A percentile compares a stretch with the other conserved stretches of the same genome.
Evolutionary conservation across 495 filamentous ascomycete species (phyloP).

Genomic region (Aspergillus ellipticus): DNA sequence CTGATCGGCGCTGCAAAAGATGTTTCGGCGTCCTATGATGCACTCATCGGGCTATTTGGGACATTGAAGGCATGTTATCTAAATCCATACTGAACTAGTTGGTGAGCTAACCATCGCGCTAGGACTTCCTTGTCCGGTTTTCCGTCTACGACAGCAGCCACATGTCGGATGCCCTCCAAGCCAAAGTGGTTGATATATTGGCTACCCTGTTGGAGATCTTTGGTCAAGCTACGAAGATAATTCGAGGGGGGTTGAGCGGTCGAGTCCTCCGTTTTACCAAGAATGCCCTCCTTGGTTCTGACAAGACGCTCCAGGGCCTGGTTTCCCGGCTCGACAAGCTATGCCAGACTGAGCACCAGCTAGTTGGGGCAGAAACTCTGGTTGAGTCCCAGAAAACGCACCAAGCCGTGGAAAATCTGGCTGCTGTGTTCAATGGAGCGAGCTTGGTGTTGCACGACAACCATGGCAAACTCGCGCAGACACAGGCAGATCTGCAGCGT

Average conservation of each 20-base stretch:
- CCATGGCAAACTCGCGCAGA: not conserved
- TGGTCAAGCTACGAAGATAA: not conserved
- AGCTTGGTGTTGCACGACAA: not conserved
- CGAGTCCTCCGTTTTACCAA: not conserved
- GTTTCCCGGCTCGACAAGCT: not conserved
- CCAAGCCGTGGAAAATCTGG: not conserved
- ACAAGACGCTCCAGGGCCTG: not conserved
- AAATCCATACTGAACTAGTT: not conserved
- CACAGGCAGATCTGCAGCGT: not conserved
- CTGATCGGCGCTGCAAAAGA: not conserved
- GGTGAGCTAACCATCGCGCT: not conserved
- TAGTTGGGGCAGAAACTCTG: not conserved
- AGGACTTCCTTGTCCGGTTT: not conserved
- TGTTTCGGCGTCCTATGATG: not conserved
- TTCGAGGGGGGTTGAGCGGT: not conserved
- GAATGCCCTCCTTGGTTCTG: not conserved
- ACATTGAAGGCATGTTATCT: not conserved
- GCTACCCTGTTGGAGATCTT: not conserved
- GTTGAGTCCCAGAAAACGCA: not conserved
- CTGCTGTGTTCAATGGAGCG: not conserved
- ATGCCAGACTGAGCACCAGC: not conserved
- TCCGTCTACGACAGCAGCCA: not conserved
- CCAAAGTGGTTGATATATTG: not conserved
- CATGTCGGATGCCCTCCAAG: not conserved
- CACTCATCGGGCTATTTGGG: not conserved